Conservation (phyloP, 2,329 filamentous ascomycete genomes). For the Bipolaris gigantea region DNA sequence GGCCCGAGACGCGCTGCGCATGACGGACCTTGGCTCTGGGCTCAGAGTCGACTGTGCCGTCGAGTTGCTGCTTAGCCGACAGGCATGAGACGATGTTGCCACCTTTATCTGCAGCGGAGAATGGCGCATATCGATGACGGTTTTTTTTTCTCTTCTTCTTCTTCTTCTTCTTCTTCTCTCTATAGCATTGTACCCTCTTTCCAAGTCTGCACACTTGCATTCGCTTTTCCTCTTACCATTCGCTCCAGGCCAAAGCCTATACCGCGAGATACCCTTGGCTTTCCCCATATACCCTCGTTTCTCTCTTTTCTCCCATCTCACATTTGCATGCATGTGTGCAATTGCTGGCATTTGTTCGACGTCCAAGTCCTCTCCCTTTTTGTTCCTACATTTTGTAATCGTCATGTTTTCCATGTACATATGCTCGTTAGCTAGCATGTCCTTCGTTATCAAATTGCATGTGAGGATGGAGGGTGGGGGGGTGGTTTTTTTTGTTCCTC, state of each 20-base stretch:
- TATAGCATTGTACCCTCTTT: background rate
- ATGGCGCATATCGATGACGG: background rate
- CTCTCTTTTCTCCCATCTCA: background rate
- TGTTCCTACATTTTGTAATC: background rate
- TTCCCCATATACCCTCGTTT: background rate
- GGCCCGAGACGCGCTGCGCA: conserved; percentile 59
- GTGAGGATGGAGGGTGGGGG: no score
- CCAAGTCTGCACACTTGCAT: background rate
- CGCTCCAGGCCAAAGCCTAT: background rate
- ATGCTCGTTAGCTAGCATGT: background rate
- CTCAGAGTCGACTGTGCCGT: conserved; percentile 61
- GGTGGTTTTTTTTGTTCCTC: no score
- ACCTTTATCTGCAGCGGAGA: background rate
- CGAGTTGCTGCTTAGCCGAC: conserved; percentile 51
- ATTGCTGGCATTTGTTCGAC: no score
- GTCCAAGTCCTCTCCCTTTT: no score
- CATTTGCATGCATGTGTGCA: background rate
- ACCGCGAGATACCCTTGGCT: background rate
- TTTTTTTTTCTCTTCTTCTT: background rate
- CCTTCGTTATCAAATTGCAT: background rate
- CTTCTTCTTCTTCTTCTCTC: background rate
- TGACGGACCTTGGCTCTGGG: conserved; percentile 63
- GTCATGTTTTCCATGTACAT: background rate
- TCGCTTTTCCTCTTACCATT: background rate
- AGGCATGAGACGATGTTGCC: background rate